Percentiles rank a stretch among this genome's conserved stretches.
phyloP scores from a whole-genome alignment of 257 asterid species.

The Nicotiana knightiana region DNA sequence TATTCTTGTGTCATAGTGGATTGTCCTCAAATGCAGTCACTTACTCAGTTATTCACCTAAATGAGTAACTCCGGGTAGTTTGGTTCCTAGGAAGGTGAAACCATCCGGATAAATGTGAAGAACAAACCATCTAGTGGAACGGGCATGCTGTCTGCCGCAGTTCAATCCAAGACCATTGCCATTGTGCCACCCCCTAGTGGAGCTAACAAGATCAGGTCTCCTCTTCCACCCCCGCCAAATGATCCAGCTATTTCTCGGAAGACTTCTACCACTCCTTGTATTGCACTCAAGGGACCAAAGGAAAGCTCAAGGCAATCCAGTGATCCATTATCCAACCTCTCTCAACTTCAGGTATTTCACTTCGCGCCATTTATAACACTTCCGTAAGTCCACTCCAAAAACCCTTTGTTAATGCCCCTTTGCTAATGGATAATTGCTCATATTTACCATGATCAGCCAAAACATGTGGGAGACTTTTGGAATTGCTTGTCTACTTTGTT shows the following conservation, averaged over 20 bases:
- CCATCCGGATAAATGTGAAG: conserved; percentile 79
- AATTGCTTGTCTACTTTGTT: background rate
- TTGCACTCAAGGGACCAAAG: conserved; percentile 28
- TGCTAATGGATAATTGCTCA: background rate
- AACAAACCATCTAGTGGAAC: conserved; percentile 75
- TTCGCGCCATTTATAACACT: background rate
- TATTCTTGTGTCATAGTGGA: background rate
- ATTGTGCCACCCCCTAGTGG: conserved; percentile 81
- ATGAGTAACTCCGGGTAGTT: conserved; percentile 6
- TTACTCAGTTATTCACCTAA: background rate
- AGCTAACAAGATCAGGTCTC: conserved; percentile 56
- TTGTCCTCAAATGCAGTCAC: background rate
- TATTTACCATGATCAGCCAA: background rate
- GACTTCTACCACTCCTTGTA: conserved; percentile 23
- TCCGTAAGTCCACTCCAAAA: background rate
- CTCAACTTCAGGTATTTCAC: conserved; percentile 64
- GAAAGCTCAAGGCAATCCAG: conserved; percentile 38
- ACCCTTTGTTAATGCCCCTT: background rate
- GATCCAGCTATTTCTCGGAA: conserved; percentile 52
- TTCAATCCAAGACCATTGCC: conserved; percentile 42
- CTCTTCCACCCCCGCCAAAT: conserved; percentile 93
- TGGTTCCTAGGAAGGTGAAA: conserved; percentile 81
- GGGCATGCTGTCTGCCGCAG: conserved; percentile 86
- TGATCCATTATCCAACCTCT: conserved; percentile 62
- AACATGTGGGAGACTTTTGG: background rate